Evolutionary conservation across 73 alveolate genomes (phyloP).

Genomic region (Paramecium sexaurelia): DNA sequence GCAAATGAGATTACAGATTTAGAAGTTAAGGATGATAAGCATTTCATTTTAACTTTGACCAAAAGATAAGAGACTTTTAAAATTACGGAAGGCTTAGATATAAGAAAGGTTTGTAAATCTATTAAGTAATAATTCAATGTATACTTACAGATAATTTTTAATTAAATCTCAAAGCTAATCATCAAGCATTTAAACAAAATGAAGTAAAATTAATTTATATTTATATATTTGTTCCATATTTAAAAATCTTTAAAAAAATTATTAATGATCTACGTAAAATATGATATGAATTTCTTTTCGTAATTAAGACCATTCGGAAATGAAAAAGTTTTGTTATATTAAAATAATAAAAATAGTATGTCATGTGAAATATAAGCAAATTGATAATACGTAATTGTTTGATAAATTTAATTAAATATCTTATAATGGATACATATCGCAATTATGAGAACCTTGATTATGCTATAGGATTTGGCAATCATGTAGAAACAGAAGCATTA

Average conservation of each 20-base stretch:
- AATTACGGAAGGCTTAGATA: neutral
- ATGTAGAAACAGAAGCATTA: constrained; percentile 81
- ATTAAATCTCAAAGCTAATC: neutral
- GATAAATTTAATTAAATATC: constrained; percentile 43
- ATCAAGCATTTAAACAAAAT: neutral
- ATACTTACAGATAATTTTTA: neutral
- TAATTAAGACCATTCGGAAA: too few relatives aligned
- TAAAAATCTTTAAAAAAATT: too few relatives aligned
- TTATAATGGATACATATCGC: constrained; percentile 49
- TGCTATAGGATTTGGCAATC: constrained; percentile 81
- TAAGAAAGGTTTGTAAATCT: neutral
- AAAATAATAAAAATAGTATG: neutral
- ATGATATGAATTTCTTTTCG: too few relatives aligned
- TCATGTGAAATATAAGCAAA: neutral
- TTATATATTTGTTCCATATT: neutral
- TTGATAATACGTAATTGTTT: constrained; percentile 20
- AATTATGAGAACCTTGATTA: constrained; percentile 54
- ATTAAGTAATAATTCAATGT: neutral
- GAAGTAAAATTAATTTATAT: neutral
- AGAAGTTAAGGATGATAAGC: constrained; percentile 11
- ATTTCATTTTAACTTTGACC: neutral
- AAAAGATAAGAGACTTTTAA: neutral
- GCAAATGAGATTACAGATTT: constrained; percentile 32
- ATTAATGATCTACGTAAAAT: too few relatives aligned
- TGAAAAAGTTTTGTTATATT: too few relatives aligned